Evolutionary conservation across 2,329 filamentous ascomycete genomes (phyloP), one percentile per base, ranked within the genome.

Genomic region (Tolypocladium inflatum): DNA sequence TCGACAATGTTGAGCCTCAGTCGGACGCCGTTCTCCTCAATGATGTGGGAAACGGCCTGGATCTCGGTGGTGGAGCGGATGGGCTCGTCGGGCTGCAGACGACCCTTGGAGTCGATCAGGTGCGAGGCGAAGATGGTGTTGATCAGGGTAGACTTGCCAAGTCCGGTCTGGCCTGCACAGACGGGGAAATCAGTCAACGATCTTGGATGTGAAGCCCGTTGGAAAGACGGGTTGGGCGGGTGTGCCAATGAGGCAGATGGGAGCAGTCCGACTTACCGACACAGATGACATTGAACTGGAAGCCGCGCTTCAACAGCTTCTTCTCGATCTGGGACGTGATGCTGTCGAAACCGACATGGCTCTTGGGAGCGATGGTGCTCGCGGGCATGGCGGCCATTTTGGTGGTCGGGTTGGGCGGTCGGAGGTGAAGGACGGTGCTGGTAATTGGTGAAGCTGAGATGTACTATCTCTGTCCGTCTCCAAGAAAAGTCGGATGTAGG

Each of bases 91-190:
- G 94, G 94, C 62, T 88, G 81, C 71, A 97, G 82, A 71, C 94
- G 91, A 71, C 94, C 94, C 83, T 99, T 99, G 73, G 91, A 96
- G 77, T 99, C 93, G 78, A 99, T 97, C 68, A 99, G 85, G 81
- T 99, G 94, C 67, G 94, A 97, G 67, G 94, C 94, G 79, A 99
- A 99, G 82, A 99, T 97, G 78, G 94, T 99, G 85, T 99, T 99
- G 84, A 99, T 96, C 73, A 99, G 80, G 63, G 94, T 99, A 59
- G 93, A 97, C 82, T 99, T 99, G 78, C 94, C 94, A 69, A 99
- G 86, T 75, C 94, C 94, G 62, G 94, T 99, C 81, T 99, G 94
- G 71, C 94, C 94, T 97, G 72, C 62, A 65, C 11, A 55, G 54
- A 42, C 48, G 51, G 56, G 60, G 45, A 62, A 15, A 15, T 54